phyloP scores from a whole-genome alignment of 345 rosid species.

The Physaria fendleri region DNA sequence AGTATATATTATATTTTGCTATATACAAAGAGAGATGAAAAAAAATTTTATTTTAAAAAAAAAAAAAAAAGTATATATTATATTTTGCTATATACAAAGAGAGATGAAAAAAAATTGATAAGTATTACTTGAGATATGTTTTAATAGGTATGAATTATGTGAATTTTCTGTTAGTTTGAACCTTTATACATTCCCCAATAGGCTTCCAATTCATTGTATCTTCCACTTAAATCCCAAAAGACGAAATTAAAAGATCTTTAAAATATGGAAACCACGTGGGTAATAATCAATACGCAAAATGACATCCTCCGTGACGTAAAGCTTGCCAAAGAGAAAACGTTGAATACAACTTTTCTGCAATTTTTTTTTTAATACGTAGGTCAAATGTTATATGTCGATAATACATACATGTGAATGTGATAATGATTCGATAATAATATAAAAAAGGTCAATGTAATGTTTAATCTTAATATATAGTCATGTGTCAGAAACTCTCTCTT shows the following conservation, averaged over 20 bases:
- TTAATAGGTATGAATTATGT: neutral
- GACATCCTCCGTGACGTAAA: constrained; percentile 18
- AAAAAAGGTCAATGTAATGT: neutral
- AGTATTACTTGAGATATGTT: neutral
- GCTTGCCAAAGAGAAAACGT: constrained; percentile 4
- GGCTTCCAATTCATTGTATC: too few species aligned
- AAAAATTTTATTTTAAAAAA: neutral
- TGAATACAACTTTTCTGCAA: neutral
- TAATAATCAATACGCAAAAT: neutral
- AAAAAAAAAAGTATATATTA: neutral
- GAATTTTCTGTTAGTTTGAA: too few species aligned
- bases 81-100: neutral
- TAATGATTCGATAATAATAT: neutral
- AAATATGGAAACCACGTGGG: constrained; percentile 8
- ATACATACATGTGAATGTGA: neutral
- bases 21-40: neutral
- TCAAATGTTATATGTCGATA: constrained; percentile 8
- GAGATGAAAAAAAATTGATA: constrained; percentile 3
- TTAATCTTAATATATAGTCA: too few species aligned
- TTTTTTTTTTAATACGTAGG: neutral
- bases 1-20: neutral
- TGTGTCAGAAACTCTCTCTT: too few species aligned
- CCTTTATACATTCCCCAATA: too few species aligned
- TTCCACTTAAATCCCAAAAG: neutral
- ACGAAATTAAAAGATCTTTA: too few species aligned